phyloP scores from a whole-genome alignment of 106 monocot species.

The Dioscorea dumetorum region DNA sequence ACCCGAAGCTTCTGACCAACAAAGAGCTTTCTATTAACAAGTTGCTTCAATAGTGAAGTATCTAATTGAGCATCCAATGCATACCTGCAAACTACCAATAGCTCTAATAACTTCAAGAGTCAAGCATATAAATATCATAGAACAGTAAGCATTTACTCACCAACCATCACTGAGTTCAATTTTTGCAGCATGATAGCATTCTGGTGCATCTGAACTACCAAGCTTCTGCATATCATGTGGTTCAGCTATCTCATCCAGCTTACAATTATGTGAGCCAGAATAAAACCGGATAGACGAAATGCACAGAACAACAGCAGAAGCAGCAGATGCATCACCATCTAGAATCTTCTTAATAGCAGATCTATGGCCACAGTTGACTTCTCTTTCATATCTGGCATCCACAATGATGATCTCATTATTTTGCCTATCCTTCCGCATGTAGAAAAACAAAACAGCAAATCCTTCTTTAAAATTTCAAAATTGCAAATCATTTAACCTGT shows the following conservation, averaged over 20 bases:
- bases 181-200: constrained; percentile 17
- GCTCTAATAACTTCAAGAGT: neutral
- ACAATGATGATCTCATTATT: neutral
- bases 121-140: constrained; percentile 4
- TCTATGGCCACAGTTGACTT: constrained; percentile 77
- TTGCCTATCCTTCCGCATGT: neutral
- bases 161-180: constrained; percentile 96
- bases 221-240: constrained; percentile 11
- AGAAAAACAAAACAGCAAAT: neutral
- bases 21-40: constrained; percentile 59
- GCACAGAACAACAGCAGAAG: constrained; percentile 81
- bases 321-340: constrained; percentile 84
- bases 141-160: constrained; percentile 27
- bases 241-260: constrained; percentile 15
- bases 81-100: constrained; percentile 55
- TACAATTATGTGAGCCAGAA: constrained; percentile 9
- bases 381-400: constrained; percentile 79
- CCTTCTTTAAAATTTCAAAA: neutral
- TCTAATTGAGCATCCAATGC: constrained; percentile 64
- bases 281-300: constrained; percentile 50
- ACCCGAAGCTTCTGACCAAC: constrained; percentile 96
- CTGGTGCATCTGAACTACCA: neutral
- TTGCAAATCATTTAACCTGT: constrained; percentile 34
- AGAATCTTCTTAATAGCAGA: constrained; percentile 78
- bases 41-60: constrained; percentile 44